A percentile compares a stretch with the other conserved stretches of the same genome.
These are phyloP conservation scores for Laburnicola sp. DNA, from an alignment of 2,329 filamentous ascomycete genomes.

Conservation along the genomic window DNA sequence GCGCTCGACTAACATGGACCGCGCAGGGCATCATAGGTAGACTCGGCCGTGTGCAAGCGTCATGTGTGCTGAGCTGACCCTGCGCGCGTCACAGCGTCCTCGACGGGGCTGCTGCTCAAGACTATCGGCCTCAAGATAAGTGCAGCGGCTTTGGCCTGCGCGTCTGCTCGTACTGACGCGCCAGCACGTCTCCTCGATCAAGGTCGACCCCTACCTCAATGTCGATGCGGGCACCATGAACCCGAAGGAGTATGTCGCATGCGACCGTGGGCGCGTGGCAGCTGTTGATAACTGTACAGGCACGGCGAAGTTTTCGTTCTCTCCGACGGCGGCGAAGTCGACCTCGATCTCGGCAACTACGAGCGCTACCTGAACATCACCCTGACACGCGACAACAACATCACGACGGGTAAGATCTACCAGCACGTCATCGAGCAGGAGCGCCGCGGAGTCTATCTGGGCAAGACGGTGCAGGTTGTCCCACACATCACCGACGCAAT, in stretches of 20 bases:
- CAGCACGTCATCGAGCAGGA: conserved; percentile 80
- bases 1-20: conserved; percentile 27
- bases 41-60: conserved; percentile 2
- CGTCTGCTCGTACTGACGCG: conserved; percentile 36
- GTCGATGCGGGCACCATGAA: conserved; percentile 75
- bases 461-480: conserved; percentile 86
- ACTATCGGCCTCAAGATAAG: conserved; percentile 76
- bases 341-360: conserved; percentile 76
- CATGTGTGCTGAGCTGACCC: conserved; percentile 22
- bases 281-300: conserved; percentile 47
- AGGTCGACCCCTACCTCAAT: conserved; percentile 75
- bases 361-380: conserved; percentile 81
- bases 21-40: conserved; percentile 67
- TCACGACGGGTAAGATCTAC: conserved; percentile 97
- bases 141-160: conserved; percentile 30
- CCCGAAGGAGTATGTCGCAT: conserved; percentile 59
- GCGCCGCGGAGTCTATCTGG: conserved; percentile 76
- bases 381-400: conserved; percentile 86
- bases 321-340: conserved; percentile 77
- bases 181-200: conserved; percentile 65
- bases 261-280: conserved; percentile 15
- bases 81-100: conserved; percentile 61
- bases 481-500: conserved; percentile 91
- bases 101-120: conserved; percentile 75
- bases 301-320: conserved; percentile 91